These are phyloP conservation scores for Stygiomarasmius scandens DNA, from an alignment of 1,284 basidiomycete genomes.

Conservation along the genomic window DNA sequence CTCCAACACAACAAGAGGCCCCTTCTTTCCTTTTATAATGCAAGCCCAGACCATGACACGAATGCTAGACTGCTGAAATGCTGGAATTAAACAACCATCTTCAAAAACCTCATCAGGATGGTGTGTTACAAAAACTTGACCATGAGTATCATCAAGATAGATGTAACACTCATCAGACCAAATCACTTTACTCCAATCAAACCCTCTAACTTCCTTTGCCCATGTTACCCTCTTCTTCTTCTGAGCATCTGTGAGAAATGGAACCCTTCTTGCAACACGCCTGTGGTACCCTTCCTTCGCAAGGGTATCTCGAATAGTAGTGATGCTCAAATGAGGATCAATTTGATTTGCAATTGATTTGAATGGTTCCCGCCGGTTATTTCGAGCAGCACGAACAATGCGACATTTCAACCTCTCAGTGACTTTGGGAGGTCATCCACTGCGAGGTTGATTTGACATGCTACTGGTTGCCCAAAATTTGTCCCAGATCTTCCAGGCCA, in stretches of 20 bases:
- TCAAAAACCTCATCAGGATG: constrained; percentile 11
- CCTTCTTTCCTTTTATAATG: constrained; percentile 23
- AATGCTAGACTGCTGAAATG: constrained; percentile 15
- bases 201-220: constrained; percentile 15
- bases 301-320: constrained; percentile 19
- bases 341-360: constrained; percentile 20
- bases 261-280: constrained; percentile 24
- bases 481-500: constrained; percentile 20
- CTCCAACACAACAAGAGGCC: constrained; percentile 24
- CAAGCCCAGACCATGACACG: constrained; percentile 18
- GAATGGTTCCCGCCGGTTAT: constrained; percentile 19
- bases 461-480: constrained; percentile 21
- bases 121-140: constrained; percentile 20
- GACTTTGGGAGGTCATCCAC: constrained; percentile 19
- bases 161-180: constrained; percentile 25
- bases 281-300: constrained; percentile 20
- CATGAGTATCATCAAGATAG: constrained; percentile 17
- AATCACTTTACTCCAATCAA: constrained; percentile 16
- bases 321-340: constrained; percentile 8
- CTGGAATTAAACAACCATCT: constrained; percentile 18
- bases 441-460: constrained; percentile 18
- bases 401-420: constrained; percentile 9
- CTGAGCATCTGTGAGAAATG: constrained; percentile 24
- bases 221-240: constrained; percentile 19
- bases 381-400: constrained; percentile 14